A percentile compares a stretch with the other conserved stretches of the same genome.
These are phyloP conservation scores for Suhomyces bribrorum DNA, from an alignment of 1,139 yeast species.

Conservation along the genomic window DNA sequence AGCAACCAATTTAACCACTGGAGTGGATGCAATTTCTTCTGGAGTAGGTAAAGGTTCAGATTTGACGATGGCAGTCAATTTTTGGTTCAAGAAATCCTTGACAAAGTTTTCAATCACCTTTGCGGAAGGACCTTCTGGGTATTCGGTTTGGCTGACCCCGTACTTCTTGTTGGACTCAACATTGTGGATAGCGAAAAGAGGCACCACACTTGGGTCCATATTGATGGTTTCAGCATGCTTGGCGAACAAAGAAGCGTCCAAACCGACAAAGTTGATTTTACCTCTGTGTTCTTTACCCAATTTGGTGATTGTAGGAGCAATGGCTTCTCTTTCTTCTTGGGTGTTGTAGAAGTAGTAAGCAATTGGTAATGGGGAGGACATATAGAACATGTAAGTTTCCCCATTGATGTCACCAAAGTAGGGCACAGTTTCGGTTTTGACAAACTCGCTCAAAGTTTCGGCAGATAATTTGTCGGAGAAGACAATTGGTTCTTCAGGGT, in stretches of 20 bases:
- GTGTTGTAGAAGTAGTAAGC: constrained; percentile 83
- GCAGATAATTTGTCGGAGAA: constrained; percentile 23
- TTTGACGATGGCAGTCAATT: constrained; percentile 72
- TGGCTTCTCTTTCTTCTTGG: constrained; percentile 63
- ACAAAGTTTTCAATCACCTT: constrained; percentile 60
- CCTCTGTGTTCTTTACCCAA: constrained; percentile 81
- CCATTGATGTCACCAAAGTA: constrained; percentile 90
- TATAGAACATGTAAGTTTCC: constrained; percentile 73
- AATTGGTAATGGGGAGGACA: constrained; percentile 72
- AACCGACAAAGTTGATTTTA: constrained; percentile 79
- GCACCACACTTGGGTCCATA: constrained; percentile 79
- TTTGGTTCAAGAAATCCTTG: constrained; percentile 62
- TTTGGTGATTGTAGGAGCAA: constrained; percentile 52
- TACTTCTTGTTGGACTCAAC: constrained; percentile 66
- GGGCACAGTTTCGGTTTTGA: constrained; percentile 75
- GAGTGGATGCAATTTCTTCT: constrained; percentile 66
- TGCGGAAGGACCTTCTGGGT: constrained; percentile 44
- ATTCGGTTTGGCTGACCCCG: constrained; percentile 55
- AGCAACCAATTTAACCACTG: constrained; percentile 81
- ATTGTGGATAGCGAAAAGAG: constrained; percentile 89
- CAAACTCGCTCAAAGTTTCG: constrained; percentile 53
- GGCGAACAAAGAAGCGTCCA: constrained; percentile 81
- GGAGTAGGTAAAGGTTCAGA: constrained; percentile 79
- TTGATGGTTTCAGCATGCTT: constrained; percentile 87
- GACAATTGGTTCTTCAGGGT: constrained; percentile 33